Base-by-base conservation (phyloP, 192 early-diverging fungal genomes). In the Haplosporangium gracile region DNA sequence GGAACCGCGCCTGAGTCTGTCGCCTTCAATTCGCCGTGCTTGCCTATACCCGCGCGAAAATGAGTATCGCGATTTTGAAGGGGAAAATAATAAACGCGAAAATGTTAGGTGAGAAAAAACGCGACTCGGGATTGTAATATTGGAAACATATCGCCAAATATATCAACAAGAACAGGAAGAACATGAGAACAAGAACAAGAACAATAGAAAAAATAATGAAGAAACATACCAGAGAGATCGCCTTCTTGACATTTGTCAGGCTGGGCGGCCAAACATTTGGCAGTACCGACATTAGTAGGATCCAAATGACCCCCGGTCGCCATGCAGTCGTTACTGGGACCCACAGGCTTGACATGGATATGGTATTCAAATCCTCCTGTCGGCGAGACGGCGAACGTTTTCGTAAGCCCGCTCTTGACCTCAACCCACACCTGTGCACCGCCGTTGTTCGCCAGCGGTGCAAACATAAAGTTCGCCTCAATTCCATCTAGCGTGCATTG, bases 211-310 rank as follows among this genome's bases (percentile, higher is more conserved):
- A 26, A 45, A 18, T n/a, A 8, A 24, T 4, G 5, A n/a, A 34
- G 24, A 32, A 15, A 32, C 60, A 38, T 74, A 82, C 81, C 81
- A 57, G 81, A 82, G 13, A 82, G 65, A n/a, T 82, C 81, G 20
- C 81, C 81, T 70, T 82, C 81, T 47, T 82, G 81, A 22, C 81
- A 82, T 20, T 29, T 76, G 7, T 65, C 70, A 11, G 81, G 81
- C 3, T 24, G 65, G 22, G 40, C 24, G 1, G 81, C 29, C 39
- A 36, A 16, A 7, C 81, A 82, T 20, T 76, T 82, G 38, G 34
- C 69, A 22, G 53, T 38, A 22, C 81, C 81, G 15, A 82, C 55
- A 18, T 82, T 76, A 2, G 43, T 10, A 22, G 81, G 81, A 69
- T 82, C 81, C 26, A 82, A 69, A 42, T 82, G 81, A 2, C 75